Evolutionary conservation across 345 rosid genomes (phyloP).

Genomic region (Gossypium longicalyx): DNA sequence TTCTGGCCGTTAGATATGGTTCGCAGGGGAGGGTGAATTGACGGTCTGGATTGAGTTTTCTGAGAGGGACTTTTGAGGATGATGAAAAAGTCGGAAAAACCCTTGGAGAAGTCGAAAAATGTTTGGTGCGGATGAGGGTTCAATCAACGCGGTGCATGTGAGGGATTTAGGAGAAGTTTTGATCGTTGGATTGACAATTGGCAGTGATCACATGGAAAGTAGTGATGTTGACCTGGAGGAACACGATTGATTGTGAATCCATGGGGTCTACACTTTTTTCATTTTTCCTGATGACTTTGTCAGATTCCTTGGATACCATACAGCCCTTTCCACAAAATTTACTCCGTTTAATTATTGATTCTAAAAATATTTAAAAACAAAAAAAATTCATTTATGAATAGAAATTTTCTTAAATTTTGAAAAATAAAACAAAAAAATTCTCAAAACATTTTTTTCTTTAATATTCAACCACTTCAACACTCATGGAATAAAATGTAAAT

Average conservation of each 20-base stretch:
- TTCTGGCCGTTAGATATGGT: slow-evolving; percentile 35
- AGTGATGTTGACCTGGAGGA: background rate
- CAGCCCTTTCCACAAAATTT: background rate
- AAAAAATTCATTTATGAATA: no score
- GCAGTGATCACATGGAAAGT: background rate
- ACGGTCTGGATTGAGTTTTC: slow-evolving; percentile 21
- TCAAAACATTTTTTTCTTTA: no score
- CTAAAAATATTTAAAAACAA: background rate
- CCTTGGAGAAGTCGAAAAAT: background rate
- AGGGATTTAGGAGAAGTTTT: background rate
- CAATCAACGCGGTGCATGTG: background rate
- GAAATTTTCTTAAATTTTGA: no score
- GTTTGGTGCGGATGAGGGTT: background rate
- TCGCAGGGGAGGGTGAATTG: slow-evolving; percentile 18
- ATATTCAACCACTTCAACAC: no score
- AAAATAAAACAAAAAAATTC: no score
- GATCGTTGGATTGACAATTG: background rate
- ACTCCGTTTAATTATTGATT: background rate
- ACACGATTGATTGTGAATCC: background rate
- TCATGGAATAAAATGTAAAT: no score
- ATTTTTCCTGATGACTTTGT: no score
- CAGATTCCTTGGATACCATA: background rate
- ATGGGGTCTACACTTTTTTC: background rate
- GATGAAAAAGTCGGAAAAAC: background rate
- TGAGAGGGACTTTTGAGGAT: background rate